phyloP scores from a whole-genome alignment of 257 asterid genomes.

The Fraxinus cuspidata region DNA sequence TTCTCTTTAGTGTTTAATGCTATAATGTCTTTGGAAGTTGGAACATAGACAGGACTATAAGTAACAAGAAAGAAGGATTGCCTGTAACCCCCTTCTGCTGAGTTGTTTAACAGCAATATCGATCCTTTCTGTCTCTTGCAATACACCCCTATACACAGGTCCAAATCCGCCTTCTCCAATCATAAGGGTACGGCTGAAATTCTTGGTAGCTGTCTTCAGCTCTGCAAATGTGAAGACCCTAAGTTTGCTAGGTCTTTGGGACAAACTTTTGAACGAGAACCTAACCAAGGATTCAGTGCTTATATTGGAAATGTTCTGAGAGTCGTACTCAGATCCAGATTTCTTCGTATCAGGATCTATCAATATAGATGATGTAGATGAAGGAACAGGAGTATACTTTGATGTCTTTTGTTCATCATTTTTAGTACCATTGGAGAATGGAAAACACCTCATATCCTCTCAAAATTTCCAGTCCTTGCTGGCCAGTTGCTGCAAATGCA shows the following conservation, averaged over 20 bases:
- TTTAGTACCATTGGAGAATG: conserved; percentile 39
- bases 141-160: conserved; percentile 65
- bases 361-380: conserved; percentile 48
- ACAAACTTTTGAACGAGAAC: conserved; percentile 56
- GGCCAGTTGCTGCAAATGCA: conserved; percentile 18
- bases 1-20: background rate
- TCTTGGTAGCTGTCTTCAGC: conserved; percentile 68
- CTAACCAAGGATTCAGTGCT: conserved; percentile 67
- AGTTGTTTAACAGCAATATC: conserved; percentile 92
- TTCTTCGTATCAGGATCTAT: conserved; percentile 56
- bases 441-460: conserved; percentile 66
- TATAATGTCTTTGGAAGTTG: background rate
- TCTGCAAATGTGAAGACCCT: conserved; percentile 61
- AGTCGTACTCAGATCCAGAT: conserved; percentile 48
- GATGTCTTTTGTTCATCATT: conserved; percentile 45
- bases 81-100: conserved; percentile 94
- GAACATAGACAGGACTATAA: background rate
- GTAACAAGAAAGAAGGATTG: conserved; percentile 28
- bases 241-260: conserved; percentile 55
- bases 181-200: conserved; percentile 77
- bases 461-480: conserved; percentile 5
- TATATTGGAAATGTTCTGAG: conserved; percentile 59
- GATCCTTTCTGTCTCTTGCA: conserved; percentile 44
- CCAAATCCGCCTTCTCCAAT: conserved; percentile 94
- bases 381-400: conserved; percentile 47